Conservation (phyloP, 2,329 filamentous ascomycete genomes). For the Metarhizium humberi region DNA sequence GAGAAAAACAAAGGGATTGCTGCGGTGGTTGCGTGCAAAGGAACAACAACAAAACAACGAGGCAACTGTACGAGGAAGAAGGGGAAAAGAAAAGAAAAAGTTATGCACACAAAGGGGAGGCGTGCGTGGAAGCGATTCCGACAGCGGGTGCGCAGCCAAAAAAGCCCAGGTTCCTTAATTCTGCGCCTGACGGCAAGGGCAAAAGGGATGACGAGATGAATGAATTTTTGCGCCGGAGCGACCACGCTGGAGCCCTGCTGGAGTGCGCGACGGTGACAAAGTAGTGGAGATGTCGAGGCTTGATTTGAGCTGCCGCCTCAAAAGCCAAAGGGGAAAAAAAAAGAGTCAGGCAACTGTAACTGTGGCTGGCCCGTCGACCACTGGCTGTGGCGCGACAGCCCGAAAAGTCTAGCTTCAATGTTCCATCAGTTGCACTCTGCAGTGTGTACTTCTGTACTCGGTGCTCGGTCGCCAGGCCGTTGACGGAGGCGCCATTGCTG, state of each 20-base stretch:
- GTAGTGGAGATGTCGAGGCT: not conserved
- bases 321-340: not conserved
- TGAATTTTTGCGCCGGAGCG: slow-evolving; percentile 13
- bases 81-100: slow-evolving; percentile 18
- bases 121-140: slow-evolving; percentile 13
- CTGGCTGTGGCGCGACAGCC: not conserved
- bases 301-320: not conserved
- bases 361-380: not conserved
- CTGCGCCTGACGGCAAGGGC: slow-evolving; percentile 1
- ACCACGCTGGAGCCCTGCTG: slow-evolving; percentile 11
- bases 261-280: not conserved
- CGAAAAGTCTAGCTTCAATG: not conserved
- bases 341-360: not conserved
- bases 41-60: not conserved
- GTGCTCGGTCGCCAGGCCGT: too few species aligned
- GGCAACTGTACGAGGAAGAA: not conserved
- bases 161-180: not conserved
- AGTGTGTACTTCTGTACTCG: too few species aligned
- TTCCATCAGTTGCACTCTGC: not conserved
- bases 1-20: not conserved
- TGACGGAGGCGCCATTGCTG: too few species aligned
- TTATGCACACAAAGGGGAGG: slow-evolving; percentile 14
- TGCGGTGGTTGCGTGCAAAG: not conserved
- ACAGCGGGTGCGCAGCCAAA: slow-evolving; percentile 16
- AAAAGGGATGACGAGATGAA: slow-evolving; percentile 20